These are phyloP conservation scores for Suillus subalutaceus DNA, from an alignment of 768 basidiomycete genomes.

Conservation along the genomic window DNA sequence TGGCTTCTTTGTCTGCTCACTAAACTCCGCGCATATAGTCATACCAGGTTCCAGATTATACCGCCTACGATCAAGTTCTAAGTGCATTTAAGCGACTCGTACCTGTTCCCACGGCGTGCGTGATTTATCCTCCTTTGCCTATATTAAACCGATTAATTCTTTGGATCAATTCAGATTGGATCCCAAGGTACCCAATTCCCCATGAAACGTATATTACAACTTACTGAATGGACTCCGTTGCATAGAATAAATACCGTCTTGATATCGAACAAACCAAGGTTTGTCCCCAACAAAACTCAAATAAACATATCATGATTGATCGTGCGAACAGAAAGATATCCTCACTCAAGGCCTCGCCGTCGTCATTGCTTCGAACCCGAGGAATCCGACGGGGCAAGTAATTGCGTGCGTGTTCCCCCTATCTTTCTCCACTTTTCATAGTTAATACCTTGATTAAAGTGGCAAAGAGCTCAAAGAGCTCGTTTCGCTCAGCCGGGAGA, in stretches of 20 bases:
- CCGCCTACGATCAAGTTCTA: slow-evolving; percentile 83
- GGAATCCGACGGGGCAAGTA: slow-evolving; percentile 95
- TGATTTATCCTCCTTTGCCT: slow-evolving; percentile 14
- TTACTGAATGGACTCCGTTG: slow-evolving; percentile 13
- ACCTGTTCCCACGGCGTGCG: slow-evolving; percentile 87
- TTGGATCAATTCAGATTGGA: slow-evolving; percentile 42
- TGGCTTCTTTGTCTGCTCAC: background rate
- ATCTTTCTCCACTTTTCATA: background rate
- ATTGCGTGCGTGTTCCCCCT: slow-evolving; percentile 48
- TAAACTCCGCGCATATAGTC: slow-evolving; percentile 45
- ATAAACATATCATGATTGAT: slow-evolving; percentile 8
- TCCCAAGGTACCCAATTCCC: slow-evolving; percentile 37
- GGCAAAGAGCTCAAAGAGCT: slow-evolving; percentile 84
- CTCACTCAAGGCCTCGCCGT: slow-evolving; percentile 82
- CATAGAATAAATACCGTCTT: slow-evolving; percentile 67
- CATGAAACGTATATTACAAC: background rate
- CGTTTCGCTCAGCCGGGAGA: slow-evolving; percentile 70
- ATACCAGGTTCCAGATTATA: slow-evolving; percentile 92
- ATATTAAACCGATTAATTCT: slow-evolving; percentile 9
- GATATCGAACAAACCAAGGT: slow-evolving; percentile 82
- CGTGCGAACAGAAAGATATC: slow-evolving; percentile 65
- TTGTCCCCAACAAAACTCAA: slow-evolving; percentile 10
- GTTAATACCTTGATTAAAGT: slow-evolving; percentile 36
- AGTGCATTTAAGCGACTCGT: slow-evolving; percentile 88
- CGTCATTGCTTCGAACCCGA: slow-evolving; percentile 90